Evolutionary conservation across 306 rosid genomes (phyloP), one percentile per base, ranked within the genome.

Genomic region (Fagus sylvatica): DNA sequence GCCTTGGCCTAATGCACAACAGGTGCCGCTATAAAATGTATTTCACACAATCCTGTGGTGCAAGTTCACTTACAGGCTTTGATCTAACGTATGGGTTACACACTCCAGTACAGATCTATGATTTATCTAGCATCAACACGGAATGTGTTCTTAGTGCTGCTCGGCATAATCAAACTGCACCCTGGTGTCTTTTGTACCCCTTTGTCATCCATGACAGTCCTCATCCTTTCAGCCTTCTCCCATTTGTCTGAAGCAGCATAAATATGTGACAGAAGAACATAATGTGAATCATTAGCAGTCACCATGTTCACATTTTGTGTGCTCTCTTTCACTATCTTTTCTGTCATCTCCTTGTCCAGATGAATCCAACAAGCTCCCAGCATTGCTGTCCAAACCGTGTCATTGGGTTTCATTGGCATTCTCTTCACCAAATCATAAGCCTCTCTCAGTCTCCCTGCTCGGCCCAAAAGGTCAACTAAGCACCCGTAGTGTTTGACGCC

Each of bases 341-440:
- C 90, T 8, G 95, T 85, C 87, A 88, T 76, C 59, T 78, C 81
- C 87, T 71, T 69, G 81, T 87, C 93, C 40, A 79, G 76, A 81
- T 92, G 91, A 82, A 85, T 76, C 75, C 83, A 73, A 75, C 97
- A 92, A 62, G 95, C 90, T 68, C 91, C 88, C 76, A 92, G 88
- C 89, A 88, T 75, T 42, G 91, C 88, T 36, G 91, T 93, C 80
- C 87, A 83, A 76, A 92, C 90, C 5, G 76, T 79, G 79, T 84
- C 83, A 79, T 88, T 90, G 64, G 93, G 89, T 76, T 85, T 71
- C 83, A 87, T 37, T 43, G 93, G 91, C 91, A 90, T 87, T 71
- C 73, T 77, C 76, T 82, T 70, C 28, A 90, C 82, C 43, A 87
- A 59, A 61, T 77, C 84, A 74, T 85, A 82, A 68, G 95, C 97